Conservation (phyloP, 805 yeast genomes). For the Candida nitratophila region DNA sequence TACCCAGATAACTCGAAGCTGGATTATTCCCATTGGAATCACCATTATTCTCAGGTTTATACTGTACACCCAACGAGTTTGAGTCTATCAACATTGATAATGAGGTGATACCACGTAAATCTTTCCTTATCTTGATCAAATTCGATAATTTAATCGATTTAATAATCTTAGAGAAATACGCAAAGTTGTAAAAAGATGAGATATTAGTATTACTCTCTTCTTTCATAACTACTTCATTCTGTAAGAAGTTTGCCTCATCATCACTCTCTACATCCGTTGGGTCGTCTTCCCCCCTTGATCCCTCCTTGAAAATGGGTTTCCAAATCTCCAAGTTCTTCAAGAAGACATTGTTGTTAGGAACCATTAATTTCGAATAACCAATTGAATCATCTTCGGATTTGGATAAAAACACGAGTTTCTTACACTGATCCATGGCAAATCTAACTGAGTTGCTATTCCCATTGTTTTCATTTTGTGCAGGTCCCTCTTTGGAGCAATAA, state of each 20-base stretch:
- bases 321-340: conserved; percentile 52
- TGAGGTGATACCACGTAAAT: conserved; percentile 36
- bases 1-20: conserved; percentile 12
- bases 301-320: conserved; percentile 9
- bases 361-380: conserved; percentile 59
- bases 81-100: conserved; percentile 16
- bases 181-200: conserved; percentile 44
- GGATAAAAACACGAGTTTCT: conserved; percentile 51
- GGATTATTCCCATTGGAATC: conserved; percentile 8
- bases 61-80: not conserved
- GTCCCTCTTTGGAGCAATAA: conserved; percentile 25
- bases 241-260: conserved; percentile 20
- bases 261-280: conserved; percentile 14
- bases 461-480: not conserved
- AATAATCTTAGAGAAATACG: conserved; percentile 37
- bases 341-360: conserved; percentile 57
- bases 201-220: conserved; percentile 22
- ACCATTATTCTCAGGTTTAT: not conserved
- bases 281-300: not conserved
- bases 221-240: conserved; percentile 6
- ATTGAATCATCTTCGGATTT: conserved; percentile 49
- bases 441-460: not conserved
- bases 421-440: conserved; percentile 11
- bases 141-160: conserved; percentile 44
- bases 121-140: conserved; percentile 49